Evolutionary conservation across 176 grass and related monocot genomes (phyloP), one percentile per base, ranked within the genome.

Genomic region (Tillandsia leiboldiana): DNA sequence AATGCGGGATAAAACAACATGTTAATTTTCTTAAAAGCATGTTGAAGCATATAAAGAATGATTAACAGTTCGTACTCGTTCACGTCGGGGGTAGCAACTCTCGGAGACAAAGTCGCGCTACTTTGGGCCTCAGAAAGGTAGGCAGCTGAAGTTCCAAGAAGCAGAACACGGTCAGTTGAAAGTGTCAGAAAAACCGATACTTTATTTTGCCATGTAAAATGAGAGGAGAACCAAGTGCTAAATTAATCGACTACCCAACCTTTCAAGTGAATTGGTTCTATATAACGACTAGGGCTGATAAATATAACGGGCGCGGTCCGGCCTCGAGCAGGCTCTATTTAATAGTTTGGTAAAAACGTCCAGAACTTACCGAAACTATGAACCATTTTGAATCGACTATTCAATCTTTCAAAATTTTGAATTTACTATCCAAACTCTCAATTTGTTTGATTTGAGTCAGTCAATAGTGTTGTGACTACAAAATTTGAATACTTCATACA

Each of bases 61-160:
- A 70, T 0, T 68, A 49, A 13, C 18, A 42, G 50, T 64, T 51
- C 83, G 63, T 88, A 92, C 89, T 92, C 89, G 85, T 99, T 94
- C 51, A 85, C 74, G 68, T 99, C 95, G 73, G 84, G 82, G 58
- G 90, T 69, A 77, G 87, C 73, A 71, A 90, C 87, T 78, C 90
- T 80, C 28, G 95, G 84, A 47, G 95, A 99, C 48, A 99, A 82
- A 79, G 77, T 87, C 80, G 81, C 85, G 81, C 80, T 81, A 73
- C 80, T 80, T 77, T 87, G 94, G 67, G 65, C 83, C 58, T 94
- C 95, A 71, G 88, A 71, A 90, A 85, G 87, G 79, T 90, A 99
- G 52, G 95, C 87, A 49, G 75, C 95, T 99, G 87, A 70, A 73
- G 75, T 83, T 77, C 48, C 27, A 18, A 53, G 1, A 51, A 4